phyloP scores from a whole-genome alignment of 768 basidiomycete species.

The Rhizopogon salebrosus region DNA sequence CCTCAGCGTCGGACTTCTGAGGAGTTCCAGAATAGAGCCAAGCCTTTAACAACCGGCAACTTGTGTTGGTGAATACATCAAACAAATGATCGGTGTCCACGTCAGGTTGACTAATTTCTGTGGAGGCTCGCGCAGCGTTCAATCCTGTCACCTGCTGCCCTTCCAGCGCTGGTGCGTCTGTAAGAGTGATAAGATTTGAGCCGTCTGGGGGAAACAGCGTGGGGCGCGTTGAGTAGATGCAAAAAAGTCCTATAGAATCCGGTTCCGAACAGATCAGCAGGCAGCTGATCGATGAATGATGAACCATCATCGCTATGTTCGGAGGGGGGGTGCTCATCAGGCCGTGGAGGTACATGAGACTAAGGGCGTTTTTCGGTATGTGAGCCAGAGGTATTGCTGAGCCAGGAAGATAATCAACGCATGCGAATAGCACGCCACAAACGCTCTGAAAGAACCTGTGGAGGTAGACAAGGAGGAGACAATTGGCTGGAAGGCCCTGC shows the following conservation, averaged over 20 bases:
- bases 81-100: neutral
- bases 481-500: too few species aligned
- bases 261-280: conserved; percentile 8
- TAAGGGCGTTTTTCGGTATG: too few species aligned
- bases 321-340: neutral
- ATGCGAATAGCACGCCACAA: too few species aligned
- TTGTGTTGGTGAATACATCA: conserved; percentile 17
- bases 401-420: too few species aligned
- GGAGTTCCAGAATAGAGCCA: conserved; percentile 4
- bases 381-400: too few species aligned
- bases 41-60: neutral
- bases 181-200: conserved; percentile 13
- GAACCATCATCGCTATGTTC: too few species aligned
- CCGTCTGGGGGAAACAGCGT: too few species aligned
- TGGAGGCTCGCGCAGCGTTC: neutral
- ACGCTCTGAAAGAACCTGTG: too few species aligned
- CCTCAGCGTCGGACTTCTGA: conserved; percentile 16
- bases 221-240: conserved; percentile 14
- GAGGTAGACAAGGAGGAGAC: too few species aligned
- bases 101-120: neutral
- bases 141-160: neutral
- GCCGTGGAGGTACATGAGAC: neutral
- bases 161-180: conserved; percentile 4
- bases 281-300: too few species aligned
- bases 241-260: conserved; percentile 17